Base-by-base conservation (phyloP, 495 filamentous ascomycete species). In the Tuber indicum region DNA sequence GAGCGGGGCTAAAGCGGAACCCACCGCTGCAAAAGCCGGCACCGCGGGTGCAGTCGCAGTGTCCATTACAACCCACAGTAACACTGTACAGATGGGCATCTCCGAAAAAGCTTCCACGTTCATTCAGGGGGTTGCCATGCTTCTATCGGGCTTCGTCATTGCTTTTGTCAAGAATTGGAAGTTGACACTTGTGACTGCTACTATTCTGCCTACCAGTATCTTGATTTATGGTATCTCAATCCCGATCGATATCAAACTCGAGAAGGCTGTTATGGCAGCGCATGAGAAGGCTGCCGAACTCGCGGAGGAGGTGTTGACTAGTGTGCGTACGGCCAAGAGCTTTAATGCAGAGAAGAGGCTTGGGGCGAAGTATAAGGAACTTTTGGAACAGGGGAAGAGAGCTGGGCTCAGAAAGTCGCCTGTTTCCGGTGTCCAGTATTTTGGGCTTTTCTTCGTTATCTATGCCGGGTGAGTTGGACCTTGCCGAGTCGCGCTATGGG, bases 61-160 rank as follows among this genome's bases (percentile, higher is more conserved):
- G 39, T 88, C 89, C 49, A 90, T 92, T 79, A 91, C 91, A 9
- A 87, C 87, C 5, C 88, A 88, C 2, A 89, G 90, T 44, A 92
- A 91, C 77, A 86, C 87, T 0, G 84, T 93, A 46, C 91, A 93
- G 76, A 84, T 89, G 45, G 91, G 91, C 46, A 89, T 93, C 58
- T 91, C 91, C 0, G 89, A 91, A 76, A 90, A 89, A 76, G 84
- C 91, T 8, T 87, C 85, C 1, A 83, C 84, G 19, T 84, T 89
- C 16, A 82, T 91, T 36, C 89, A 91, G 81, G 88, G 85, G 41
- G 72, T 86, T n/a, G 84, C 89, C 0, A 85, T 88, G 66, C 77
- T 89, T 46, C 71, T 89, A 4, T 79, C 87, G 0, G 87, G 89
- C 0, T 84, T 89, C 36, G 80, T 88, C 49, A 86, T 91, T 43